Percentiles rank a stretch among this genome's conserved stretches.
phyloP scores from a whole-genome alignment of 2,329 filamentous ascomycete species.

The Venturia effusa region DNA sequence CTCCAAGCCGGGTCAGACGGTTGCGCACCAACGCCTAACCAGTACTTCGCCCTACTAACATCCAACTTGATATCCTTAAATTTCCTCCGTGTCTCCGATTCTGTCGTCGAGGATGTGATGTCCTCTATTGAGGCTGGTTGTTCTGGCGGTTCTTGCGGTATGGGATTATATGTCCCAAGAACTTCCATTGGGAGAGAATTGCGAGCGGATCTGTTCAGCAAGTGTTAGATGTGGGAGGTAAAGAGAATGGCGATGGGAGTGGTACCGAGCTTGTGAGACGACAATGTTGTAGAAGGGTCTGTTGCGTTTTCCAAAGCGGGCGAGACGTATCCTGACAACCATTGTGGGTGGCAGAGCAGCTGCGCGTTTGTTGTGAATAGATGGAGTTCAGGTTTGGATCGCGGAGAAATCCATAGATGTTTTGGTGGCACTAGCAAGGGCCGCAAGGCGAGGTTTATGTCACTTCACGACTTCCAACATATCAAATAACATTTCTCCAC shows the following conservation, averaged over 20 bases:
- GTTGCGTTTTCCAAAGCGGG: conserved; percentile 83
- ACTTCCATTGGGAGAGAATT: conserved; percentile 89
- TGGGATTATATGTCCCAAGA: conserved; percentile 56
- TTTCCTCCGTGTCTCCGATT: conserved; percentile 44
- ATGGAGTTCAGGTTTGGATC: neutral
- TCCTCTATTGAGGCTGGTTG: neutral
- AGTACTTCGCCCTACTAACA: conserved; percentile 72
- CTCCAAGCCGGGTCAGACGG: conserved; percentile 61
- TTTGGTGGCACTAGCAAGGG: neutral
- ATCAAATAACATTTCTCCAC: neutral
- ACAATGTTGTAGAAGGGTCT: conserved; percentile 97
- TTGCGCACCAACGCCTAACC: conserved; percentile 93
- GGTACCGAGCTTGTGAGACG: conserved; percentile 80
- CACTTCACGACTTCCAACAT: too few species aligned
- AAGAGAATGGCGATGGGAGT: conserved; percentile 1
- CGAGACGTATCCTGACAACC: conserved; percentile 89
- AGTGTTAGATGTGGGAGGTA: neutral
- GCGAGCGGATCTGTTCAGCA: conserved; percentile 59
- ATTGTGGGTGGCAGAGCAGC: conserved; percentile 39
- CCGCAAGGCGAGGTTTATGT: neutral
- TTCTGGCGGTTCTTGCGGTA: conserved; percentile 34
- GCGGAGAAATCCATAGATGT: too few species aligned
- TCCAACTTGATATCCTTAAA: conserved; percentile 93
- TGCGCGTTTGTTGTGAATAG: neutral
- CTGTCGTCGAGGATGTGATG: neutral